Evolutionary conservation across 1,284 basidiomycete species (phyloP), one percentile per base, ranked within the genome.

Genomic region (Rhodotorula sp.): DNA sequence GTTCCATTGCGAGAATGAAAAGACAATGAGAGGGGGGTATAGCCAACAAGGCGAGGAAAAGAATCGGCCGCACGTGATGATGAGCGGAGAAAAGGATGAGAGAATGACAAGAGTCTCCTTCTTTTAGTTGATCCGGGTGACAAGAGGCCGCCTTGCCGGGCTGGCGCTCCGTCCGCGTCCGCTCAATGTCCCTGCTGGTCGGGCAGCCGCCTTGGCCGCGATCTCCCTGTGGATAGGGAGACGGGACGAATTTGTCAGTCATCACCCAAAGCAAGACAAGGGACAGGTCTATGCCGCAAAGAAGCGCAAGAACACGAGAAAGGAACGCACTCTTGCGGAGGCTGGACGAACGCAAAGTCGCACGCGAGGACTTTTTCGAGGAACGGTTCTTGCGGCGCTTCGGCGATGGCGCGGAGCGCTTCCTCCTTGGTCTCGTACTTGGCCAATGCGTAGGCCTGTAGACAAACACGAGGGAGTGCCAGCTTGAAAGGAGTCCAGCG

Each of bases 361-460:
- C 94, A 96, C 76, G 91, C 88, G 60, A 99, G 86, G 48, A 84
- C 85, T 83, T 98, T 91, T 79, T 97, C 96, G 72, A 99, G 84
- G 70, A 99, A 83, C 20, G 87, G 85, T 14, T 92, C 89, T 7
- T 92, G 92, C 48, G 90, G 88, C 34, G 91, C 91, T 66, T 93
- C 91, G 61, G 83, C 82, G 79, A 99, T 97, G 29, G 97, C 96
- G 51, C 88, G 88, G 79, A 96, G 91, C 4, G 96, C 96, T 77
- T 99, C 94, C 21, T 88, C 86, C 86, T 92, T 91, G 15, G 91
- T 93, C 79, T 92, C 93, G 80, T 97, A 99, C 82, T 99, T 96
- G 70, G 99, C 90, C 66, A 99, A 84, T 2, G 93, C 94, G 84
- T 97, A 97, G 60, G 94, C 94, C 94, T 97, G 63, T n/a, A n/a